Evolutionary conservation across 2,329 filamentous ascomycete genomes (phyloP).

Genomic region (Lecanicillium sp.): DNA sequence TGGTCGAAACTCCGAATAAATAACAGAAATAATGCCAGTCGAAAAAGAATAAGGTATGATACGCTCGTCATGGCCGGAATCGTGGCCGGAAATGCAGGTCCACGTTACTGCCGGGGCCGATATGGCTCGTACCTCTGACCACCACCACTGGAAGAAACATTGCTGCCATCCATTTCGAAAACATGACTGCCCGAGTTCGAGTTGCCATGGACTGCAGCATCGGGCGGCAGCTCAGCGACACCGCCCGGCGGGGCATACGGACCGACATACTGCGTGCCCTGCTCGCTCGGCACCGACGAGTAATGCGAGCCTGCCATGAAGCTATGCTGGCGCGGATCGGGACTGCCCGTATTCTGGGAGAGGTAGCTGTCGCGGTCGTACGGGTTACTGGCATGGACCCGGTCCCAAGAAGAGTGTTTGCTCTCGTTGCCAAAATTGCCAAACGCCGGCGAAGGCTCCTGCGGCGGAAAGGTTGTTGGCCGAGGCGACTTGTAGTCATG

Average conservation of each 20-base stretch:
- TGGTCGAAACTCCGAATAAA: too few species aligned
- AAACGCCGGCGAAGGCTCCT: slow-evolving; percentile 14
- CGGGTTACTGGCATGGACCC: not conserved
- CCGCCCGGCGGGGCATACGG: slow-evolving; percentile 2
- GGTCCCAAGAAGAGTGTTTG: slow-evolving; percentile 9
- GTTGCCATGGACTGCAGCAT: not conserved
- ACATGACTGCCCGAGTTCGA: too few species aligned
- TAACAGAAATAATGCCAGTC: too few species aligned
- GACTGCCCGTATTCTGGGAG: not conserved
- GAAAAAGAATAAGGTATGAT: too few species aligned
- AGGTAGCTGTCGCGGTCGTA: not conserved
- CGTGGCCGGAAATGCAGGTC: too few species aligned
- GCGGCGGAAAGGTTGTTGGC: slow-evolving; percentile 13
- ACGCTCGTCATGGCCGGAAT: too few species aligned
- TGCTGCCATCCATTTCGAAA: too few species aligned
- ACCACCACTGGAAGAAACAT: too few species aligned
- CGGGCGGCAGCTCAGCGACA: slow-evolving; percentile 1
- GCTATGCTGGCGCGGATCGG: not conserved
- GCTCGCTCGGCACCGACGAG: not conserved
- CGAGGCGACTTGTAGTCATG: slow-evolving; percentile 12
- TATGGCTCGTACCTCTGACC: too few species aligned
- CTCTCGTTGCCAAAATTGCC: slow-evolving; percentile 7
- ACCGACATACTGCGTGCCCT: slow-evolving; percentile 1
- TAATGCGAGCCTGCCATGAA: not conserved
- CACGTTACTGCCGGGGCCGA: too few species aligned